Percentiles rank a stretch among this genome's conserved stretches.
phyloP scores from a whole-genome alignment of 1,139 yeast species.

The Candida dubliniensis region DNA sequence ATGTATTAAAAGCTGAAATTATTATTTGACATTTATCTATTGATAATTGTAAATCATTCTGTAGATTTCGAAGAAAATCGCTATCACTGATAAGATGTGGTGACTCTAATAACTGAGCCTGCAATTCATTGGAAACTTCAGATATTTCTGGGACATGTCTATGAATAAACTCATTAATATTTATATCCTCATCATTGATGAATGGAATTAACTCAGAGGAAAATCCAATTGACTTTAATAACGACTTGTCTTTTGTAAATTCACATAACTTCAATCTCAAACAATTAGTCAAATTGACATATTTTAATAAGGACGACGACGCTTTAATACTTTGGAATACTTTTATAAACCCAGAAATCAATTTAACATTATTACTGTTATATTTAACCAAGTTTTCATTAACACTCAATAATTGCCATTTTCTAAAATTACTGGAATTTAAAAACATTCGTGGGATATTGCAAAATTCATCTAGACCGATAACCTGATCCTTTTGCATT shows the following conservation, averaged over 20 bases:
- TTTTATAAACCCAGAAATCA: slow-evolving; percentile 27
- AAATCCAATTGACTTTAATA: slow-evolving; percentile 7
- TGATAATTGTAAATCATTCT: slow-evolving; percentile 3
- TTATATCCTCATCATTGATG: slow-evolving; percentile 12
- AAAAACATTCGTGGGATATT: slow-evolving; percentile 22
- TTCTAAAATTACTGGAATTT: slow-evolving; percentile 20
- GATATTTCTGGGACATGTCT: too few species aligned
- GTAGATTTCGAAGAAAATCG: slow-evolving; percentile 1
- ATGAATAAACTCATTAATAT: not conserved
- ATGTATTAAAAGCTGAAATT: slow-evolving; percentile 2
- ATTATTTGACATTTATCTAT: slow-evolving; percentile 2
- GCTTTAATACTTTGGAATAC: slow-evolving; percentile 15
- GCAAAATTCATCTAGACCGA: slow-evolving; percentile 14
- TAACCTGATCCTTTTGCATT: slow-evolving; percentile 11
- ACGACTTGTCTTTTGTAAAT: slow-evolving; percentile 8
- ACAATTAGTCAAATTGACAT: slow-evolving; percentile 8
- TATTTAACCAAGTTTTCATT: slow-evolving; percentile 14
- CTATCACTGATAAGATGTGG: slow-evolving; percentile 7
- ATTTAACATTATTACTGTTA: slow-evolving; percentile 21
- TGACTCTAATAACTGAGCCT: slow-evolving; percentile 4
- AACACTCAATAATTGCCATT: slow-evolving; percentile 23
- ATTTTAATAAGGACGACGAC: not conserved
- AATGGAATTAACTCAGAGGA: slow-evolving; percentile 10
- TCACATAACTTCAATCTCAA: slow-evolving; percentile 14
- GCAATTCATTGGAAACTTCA: not conserved